Percentiles rank a stretch among this genome's conserved stretches.
phyloP scores from a whole-genome alignment of 2,329 filamentous ascomycete species.

The Fusarium sp. region DNA sequence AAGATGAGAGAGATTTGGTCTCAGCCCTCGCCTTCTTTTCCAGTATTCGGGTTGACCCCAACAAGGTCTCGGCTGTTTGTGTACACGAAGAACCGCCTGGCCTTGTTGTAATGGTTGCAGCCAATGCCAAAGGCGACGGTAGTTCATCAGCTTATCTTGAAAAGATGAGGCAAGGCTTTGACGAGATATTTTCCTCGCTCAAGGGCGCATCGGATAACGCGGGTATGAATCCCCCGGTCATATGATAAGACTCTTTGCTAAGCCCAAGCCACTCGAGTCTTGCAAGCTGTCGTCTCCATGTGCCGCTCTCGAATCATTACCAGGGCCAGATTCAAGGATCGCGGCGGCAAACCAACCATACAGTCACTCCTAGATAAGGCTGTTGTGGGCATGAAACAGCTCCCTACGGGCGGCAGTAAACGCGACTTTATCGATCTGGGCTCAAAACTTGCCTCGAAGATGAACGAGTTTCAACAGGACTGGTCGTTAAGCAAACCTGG shows the following conservation, averaged over 20 bases:
- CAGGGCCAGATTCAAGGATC: constrained; percentile 14
- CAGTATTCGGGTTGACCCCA: constrained; percentile 23
- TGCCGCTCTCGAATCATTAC: constrained; percentile 30
- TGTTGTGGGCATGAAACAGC: neutral
- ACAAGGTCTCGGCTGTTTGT: constrained; percentile 39
- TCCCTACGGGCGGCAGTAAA: neutral
- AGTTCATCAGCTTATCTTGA: constrained; percentile 24
- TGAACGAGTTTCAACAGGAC: constrained; percentile 7
- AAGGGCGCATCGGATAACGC: constrained; percentile 1
- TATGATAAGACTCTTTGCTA: too few relatives aligned
- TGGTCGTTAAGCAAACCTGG: neutral
- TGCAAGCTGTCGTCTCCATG: constrained; percentile 22
- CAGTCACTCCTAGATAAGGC: neutral
- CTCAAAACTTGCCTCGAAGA: neutral
- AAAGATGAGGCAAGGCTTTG: constrained; percentile 33
- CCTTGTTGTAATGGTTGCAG: constrained; percentile 39
- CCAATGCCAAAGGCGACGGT: constrained; percentile 24
- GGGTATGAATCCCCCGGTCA: neutral
- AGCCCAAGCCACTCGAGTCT: constrained; percentile 3
- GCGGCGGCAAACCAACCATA: neutral
- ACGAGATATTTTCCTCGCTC: constrained; percentile 31
- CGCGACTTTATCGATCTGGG: constrained; percentile 1
- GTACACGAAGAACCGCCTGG: constrained; percentile 22
- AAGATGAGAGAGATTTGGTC: constrained; percentile 37
- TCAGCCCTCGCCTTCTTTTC: constrained; percentile 40